Evolutionary conservation across 2,329 filamentous ascomycete genomes (phyloP), one percentile per base, ranked within the genome.

Genomic region (Trichophyton rubrum): DNA sequence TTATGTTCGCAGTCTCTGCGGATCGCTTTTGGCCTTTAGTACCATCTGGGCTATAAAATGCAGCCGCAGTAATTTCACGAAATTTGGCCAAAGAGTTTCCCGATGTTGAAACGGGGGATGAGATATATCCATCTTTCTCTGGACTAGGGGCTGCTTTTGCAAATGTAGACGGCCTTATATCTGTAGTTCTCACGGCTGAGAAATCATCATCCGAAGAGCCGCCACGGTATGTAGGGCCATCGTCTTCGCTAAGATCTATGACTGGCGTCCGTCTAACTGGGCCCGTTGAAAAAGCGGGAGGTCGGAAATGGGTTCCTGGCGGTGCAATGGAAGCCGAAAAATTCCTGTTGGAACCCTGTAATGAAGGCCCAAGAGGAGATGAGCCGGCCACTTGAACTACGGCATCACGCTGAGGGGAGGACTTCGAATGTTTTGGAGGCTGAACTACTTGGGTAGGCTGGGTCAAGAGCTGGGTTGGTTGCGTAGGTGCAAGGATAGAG

Each of bases 331-430:
- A 74, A 63, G 78, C 84, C 22, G 80, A 82, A 61, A 60, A 68
- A 59, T 70, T 71, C 40, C 74, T 71, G n/a, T 75, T 72, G 40
- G 76, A 71, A 24, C 72, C 72, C 47, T 76, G 71, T 27, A 72
- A 69, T 13, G 75, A 71, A n/a, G 77, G 73, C 62, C 82, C 81
- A 61, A 85, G 80, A 1, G 90, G 91, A 0, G 92, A 96, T 2
- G 91, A 96, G n/a, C 89, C 89, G 33, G 87, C 85, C 2, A 96
- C 91, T 72, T 96, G 91, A 60, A 96, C 77, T 58, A 80, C 70
- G 56, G 71, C 66, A 43, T 66, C 57, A 22, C 58, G 58, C 13
- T 59, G 69, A 43, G 72, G 64, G 38, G 71, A 68, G 2, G 75
- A 72, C 56, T 72, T 72, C 4, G 11, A 20, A 20, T 47, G 56